Base-by-base conservation (phyloP, 345 rosid species). In the Eutrema heterophyllum region DNA sequence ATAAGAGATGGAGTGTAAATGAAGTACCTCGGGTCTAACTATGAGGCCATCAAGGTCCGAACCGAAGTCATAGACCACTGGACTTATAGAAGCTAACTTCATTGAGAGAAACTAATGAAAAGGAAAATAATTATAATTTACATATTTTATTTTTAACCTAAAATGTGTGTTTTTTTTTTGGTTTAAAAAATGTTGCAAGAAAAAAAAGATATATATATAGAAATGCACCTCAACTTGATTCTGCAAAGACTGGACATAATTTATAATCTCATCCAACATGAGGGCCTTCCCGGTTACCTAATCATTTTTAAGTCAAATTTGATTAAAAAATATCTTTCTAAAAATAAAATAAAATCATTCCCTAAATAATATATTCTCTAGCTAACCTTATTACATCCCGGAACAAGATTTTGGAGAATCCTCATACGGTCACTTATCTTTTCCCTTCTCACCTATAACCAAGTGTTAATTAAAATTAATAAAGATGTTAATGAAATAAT, bases 201-300 rank as follows among this genome's bases (percentile, higher is more conserved):
- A 9, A 44, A 21, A 48, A 59, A 52, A 9, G 11, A 51, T 2
- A 44, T 43, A 53, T 18, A 24, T 26, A 56, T 0, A 49, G 4
- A 74, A 35, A 18, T 48, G 61, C 55, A 87, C 96, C 92, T 89
- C 90, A 15, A 89, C 92, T 87, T 87, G 96, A 77, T 69, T 83
- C 39, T 89, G 90, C 11, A 89, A 75, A 54, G 90, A 83, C 72
- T 86, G 87, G 3, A 89, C 88, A 83, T 89, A 89, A 60, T 89
- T 89, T 71, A 89, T 89, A 36, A 89, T 87, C 74, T 90, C 96
- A 84, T 90, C 96, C 87, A 90, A 83, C 87, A 90, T 83, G 43
- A 81, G 86, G 79, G 96, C 93, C 86, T 87, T 90, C 40, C 96
- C 93, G 61, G 86, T 90, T 49, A 86, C 88, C 93, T 89, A 73